A percentile compares a stretch with the other conserved stretches of the same genome.
These are phyloP conservation scores for Hyaloscypha hepaticicola DNA, from an alignment of 495 filamentous ascomycete genomes.

Conservation along the genomic window DNA sequence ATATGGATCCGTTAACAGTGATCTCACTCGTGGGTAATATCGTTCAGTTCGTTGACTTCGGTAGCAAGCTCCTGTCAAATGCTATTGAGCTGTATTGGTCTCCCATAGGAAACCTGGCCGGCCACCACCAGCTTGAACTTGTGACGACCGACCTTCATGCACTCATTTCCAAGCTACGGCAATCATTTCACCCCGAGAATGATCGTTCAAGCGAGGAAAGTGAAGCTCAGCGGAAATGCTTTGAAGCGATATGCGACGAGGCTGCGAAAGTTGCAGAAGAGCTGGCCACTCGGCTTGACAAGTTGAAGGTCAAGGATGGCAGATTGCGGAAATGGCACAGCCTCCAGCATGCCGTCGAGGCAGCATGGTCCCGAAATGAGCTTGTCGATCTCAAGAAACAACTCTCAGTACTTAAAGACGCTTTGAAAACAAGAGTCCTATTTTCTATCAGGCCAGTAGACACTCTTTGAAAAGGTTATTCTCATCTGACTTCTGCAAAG, in stretches of 20 bases:
- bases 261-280: constrained; percentile 7
- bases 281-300: not conserved
- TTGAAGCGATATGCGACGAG: not conserved
- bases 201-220: not conserved
- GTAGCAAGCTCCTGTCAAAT: not conserved
- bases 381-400: not conserved
- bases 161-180: not conserved
- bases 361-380: not conserved
- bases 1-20: constrained; percentile 5
- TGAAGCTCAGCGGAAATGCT: not conserved
- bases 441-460: not conserved
- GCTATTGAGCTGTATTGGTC: not conserved
- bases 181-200: not conserved
- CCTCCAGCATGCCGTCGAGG: not conserved
- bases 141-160: not conserved
- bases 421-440: not conserved
- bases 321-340: not conserved
- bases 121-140: not conserved
- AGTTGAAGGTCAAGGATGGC: constrained; percentile 1
- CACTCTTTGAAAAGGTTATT: not conserved
- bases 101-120: not conserved
- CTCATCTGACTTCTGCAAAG: constrained; percentile 4
- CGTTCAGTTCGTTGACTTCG: constrained; percentile 11
- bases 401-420: not conserved
- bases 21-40: not conserved